Evolutionary conservation across 495 filamentous ascomycete genomes (phyloP).

Genomic region (Xanthoparmelia taractica): DNA sequence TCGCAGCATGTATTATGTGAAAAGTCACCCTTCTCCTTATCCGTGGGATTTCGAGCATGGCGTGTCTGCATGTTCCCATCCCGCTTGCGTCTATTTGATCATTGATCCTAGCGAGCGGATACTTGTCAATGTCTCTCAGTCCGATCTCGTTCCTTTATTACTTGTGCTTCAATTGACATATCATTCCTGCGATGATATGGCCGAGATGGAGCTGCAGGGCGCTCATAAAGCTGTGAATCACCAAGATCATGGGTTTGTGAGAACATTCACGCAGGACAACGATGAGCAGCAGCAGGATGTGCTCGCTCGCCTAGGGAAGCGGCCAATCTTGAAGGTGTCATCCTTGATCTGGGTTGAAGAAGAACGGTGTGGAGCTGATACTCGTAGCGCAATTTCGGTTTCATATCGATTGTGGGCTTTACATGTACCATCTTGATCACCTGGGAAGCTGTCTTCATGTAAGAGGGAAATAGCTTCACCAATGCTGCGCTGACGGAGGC

Average conservation of each 20-base stretch:
- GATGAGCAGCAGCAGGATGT: slow-evolving; percentile 1
- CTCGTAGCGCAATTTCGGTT: slow-evolving; percentile 14
- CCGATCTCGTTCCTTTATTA: neutral
- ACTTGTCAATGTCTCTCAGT: neutral
- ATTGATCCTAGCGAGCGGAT: neutral
- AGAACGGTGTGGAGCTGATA: neutral
- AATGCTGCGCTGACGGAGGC: neutral
- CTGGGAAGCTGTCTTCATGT: slow-evolving; percentile 14
- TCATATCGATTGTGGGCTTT: slow-evolving; percentile 16
- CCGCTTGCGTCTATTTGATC: neutral
- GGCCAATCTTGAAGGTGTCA: slow-evolving; percentile 8
- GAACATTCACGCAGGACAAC: neutral
- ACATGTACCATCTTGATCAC: slow-evolving; percentile 13
- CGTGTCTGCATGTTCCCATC: neutral
- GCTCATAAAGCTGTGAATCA: neutral
- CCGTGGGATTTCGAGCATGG: too few relatives aligned
- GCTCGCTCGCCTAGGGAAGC: slow-evolving; percentile 2
- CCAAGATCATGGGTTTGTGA: neutral
- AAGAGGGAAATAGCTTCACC: neutral
- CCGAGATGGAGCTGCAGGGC: neutral
- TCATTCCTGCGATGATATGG: neutral
- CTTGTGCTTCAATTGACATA: neutral
- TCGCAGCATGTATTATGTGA: too few relatives aligned
- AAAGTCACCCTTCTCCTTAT: too few relatives aligned
- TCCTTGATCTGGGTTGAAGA: neutral